phyloP scores from a whole-genome alignment of 2,329 filamentous ascomycete genomes.

The Curvularia sp. region DNA sequence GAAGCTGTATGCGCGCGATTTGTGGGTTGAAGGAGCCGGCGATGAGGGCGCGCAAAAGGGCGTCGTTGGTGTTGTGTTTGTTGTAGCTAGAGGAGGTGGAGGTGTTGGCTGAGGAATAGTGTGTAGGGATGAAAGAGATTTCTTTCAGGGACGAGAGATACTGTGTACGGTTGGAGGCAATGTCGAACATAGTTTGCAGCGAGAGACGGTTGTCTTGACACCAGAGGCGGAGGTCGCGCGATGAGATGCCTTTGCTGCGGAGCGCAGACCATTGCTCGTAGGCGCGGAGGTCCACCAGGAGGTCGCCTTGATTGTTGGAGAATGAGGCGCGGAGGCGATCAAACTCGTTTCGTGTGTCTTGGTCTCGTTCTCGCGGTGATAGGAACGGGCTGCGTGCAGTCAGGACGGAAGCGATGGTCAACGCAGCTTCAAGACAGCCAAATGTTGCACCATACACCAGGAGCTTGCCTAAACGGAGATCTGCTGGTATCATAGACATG shows the following conservation, averaged over 20 bases:
- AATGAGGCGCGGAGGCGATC: slow-evolving; percentile 79
- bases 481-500: slow-evolving; percentile 92
- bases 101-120: slow-evolving; percentile 43
- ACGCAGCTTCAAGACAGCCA: slow-evolving; percentile 84
- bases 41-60: slow-evolving; percentile 57
- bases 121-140: slow-evolving; percentile 73
- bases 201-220: slow-evolving; percentile 88
- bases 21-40: slow-evolving; percentile 72
- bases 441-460: slow-evolving; percentile 96
- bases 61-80: slow-evolving; percentile 57
- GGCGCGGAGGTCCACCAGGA: slow-evolving; percentile 84
- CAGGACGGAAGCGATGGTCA: slow-evolving; percentile 91
- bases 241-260: slow-evolving; percentile 61
- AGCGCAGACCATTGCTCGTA: slow-evolving; percentile 83
- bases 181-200: slow-evolving; percentile 83
- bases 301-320: slow-evolving; percentile 79
- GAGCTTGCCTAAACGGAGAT: slow-evolving; percentile 90
- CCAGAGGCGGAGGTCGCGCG: slow-evolving; percentile 73
- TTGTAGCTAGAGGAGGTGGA: slow-evolving; percentile 51
- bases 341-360: slow-evolving; percentile 82
- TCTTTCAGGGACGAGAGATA: slow-evolving; percentile 87
- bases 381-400: slow-evolving; percentile 88
- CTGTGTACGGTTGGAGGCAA: slow-evolving; percentile 83
- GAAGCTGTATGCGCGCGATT: slow-evolving; percentile 88
- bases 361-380: slow-evolving; percentile 81